Base-by-base conservation (phyloP, 768 basidiomycete genomes). In the Fibroporia radiculosa region DNA sequence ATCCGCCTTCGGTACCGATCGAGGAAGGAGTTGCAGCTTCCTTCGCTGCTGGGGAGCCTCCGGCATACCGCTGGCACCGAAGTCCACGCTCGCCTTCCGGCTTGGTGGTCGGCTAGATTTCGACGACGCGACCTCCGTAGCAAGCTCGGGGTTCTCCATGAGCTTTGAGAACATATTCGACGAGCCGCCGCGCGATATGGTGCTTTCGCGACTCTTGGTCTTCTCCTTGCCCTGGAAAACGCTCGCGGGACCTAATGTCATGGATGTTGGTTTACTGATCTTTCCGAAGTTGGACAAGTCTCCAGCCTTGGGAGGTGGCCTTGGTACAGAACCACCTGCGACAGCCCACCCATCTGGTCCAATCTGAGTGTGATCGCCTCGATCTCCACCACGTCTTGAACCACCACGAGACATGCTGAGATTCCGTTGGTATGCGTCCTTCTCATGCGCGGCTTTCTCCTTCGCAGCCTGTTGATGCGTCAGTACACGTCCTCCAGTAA, bases 141-240 rank as follows among this genome's bases (percentile, higher is more conserved):
- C 66, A 28, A 77, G 72, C 52, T 83, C 81, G 6, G 73, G 51
- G 50, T 70, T 71, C 59, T 82, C 78, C 52, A 75, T 78, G 41
- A 93, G 81, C 78, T 87, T 84, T 19, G 81, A 82, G 68, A 92
- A 92, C 82, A 91, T 91, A 64, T 92, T 93, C 38, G 79, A 76
- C 34, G 91, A 92, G 54, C 71, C 78, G n/a, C 82, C 78, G 37
- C 90, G 79, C 6, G 88, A 85, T 7, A 95, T 63, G 3, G 88
- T 75, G 6, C 71, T 65, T 52, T 85, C 82, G 6, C 83, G 74
- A 29, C 59, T 55, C 62, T 85, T 82, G 54, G 50, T 61, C 14
- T 75, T 75, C 62, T 86, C 84, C 69, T 81, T 84, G 56, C 74
- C 78, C 33, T 77, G 72, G 62, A 93, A 96, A 19, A 93, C 83